Percentiles rank a stretch among this genome's conserved stretches.
Conservation (phyloP, 495 filamentous ascomycete species). For the Oleoguttula mirabilis region DNA sequence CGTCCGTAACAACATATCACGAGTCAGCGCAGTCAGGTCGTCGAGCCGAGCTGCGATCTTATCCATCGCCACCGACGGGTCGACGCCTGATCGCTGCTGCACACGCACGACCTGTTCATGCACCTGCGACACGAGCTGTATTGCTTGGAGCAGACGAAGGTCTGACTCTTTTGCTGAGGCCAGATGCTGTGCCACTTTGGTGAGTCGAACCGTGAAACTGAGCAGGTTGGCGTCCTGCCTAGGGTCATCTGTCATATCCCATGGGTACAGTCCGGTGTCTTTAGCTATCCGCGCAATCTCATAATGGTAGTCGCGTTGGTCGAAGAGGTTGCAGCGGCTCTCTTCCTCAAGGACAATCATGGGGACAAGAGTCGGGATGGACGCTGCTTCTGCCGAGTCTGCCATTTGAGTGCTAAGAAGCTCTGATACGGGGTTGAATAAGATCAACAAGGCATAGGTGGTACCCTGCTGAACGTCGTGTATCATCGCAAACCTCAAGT, state of each 20-base stretch:
- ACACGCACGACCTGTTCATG: no score
- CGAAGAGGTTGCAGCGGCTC: background rate
- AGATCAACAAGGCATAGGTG: background rate
- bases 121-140: no score
- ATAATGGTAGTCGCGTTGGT: background rate
- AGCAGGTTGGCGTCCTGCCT: background rate
- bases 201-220: background rate
- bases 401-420: background rate
- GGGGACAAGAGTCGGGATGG: background rate
- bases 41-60: no score
- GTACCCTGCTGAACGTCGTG: background rate
- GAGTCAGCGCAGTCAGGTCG: no score
- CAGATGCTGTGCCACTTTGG: background rate
- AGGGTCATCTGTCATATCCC: background rate
- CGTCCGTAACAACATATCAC: no score
- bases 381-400: background rate
- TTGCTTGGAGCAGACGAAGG: no score
- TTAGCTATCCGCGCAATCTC: background rate
- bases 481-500: background rate
- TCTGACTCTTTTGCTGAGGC: background rate
- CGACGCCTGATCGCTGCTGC: no score
- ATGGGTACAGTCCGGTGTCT: background rate
- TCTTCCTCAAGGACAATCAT: background rate
- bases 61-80: no score
- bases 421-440: background rate